Percentiles rank a stretch among this genome's conserved stretches.
Conservation (phyloP, 306 rosid species). For the Boehmeria nivea region DNA sequence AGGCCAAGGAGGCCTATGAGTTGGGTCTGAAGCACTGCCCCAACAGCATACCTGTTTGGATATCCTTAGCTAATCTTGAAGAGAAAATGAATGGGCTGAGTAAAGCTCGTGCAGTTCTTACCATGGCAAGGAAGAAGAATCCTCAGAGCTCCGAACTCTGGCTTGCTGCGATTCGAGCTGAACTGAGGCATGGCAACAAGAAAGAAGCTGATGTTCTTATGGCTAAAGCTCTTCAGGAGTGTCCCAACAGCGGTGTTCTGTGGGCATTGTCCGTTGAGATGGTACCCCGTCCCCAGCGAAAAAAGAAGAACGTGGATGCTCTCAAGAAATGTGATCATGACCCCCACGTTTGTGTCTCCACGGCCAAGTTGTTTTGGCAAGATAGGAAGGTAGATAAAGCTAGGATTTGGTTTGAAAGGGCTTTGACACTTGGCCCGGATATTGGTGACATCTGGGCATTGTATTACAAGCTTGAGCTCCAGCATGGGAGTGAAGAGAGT, state of each 20-base stretch:
- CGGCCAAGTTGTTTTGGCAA: slow-evolving; percentile 80
- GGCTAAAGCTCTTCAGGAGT: slow-evolving; percentile 91
- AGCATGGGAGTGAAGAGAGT: slow-evolving; percentile 75
- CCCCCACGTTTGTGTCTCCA: slow-evolving; percentile 80
- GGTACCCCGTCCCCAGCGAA: slow-evolving; percentile 92
- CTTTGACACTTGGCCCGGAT: slow-evolving; percentile 89
- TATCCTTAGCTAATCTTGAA: slow-evolving; percentile 81
- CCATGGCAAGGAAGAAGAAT: slow-evolving; percentile 84
- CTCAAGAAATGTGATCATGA: slow-evolving; percentile 88
- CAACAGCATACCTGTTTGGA: slow-evolving; percentile 65
- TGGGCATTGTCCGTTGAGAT: slow-evolving; percentile 91
- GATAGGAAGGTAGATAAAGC: slow-evolving; percentile 94
- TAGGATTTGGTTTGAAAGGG: slow-evolving; percentile 78
- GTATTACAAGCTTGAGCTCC: slow-evolving; percentile 82
- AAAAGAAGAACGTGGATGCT: slow-evolving; percentile 83
- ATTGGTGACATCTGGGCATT: slow-evolving; percentile 90
- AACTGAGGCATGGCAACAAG: slow-evolving; percentile 70
- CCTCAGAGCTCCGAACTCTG: slow-evolving; percentile 86
- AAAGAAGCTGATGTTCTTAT: slow-evolving; percentile 84
- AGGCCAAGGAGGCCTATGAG: slow-evolving; percentile 76
- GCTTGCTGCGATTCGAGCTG: slow-evolving; percentile 90
- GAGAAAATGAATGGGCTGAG: slow-evolving; percentile 79
- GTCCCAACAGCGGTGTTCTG: slow-evolving; percentile 77
- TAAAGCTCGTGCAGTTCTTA: slow-evolving; percentile 87
- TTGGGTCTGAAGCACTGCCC: slow-evolving; percentile 70